These are phyloP conservation scores for Smittium mucronatum DNA, from an alignment of 371 early-diverging fungal genomes.

Conservation along the genomic window DNA sequence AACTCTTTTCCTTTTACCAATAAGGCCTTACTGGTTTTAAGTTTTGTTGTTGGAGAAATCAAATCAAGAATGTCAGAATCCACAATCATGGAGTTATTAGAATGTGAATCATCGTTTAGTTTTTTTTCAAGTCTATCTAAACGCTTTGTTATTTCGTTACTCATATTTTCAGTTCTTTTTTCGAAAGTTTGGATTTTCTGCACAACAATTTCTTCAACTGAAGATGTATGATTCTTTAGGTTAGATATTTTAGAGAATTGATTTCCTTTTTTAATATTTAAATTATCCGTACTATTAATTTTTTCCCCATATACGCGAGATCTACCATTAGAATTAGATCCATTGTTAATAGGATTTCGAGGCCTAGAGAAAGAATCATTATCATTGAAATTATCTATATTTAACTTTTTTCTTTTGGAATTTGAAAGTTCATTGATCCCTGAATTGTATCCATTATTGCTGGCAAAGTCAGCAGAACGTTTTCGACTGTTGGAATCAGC, in stretches of 20 bases:
- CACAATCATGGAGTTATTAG: slow-evolving; percentile 13
- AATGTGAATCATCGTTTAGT: slow-evolving; percentile 11
- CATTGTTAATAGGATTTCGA: background rate
- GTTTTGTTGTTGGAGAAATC: slow-evolving; percentile 37
- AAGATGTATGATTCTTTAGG: background rate
- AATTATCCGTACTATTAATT: background rate
- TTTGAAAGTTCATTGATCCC: background rate
- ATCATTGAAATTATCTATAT: background rate
- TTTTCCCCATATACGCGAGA: background rate
- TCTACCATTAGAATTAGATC: background rate
- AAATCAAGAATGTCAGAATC: slow-evolving; percentile 25
- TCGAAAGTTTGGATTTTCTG: slow-evolving; percentile 14
- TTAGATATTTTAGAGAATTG: background rate
- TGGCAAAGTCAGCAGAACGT: background rate
- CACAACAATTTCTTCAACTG: slow-evolving; percentile 12
- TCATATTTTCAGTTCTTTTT: slow-evolving; percentile 12
- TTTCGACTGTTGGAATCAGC: background rate
- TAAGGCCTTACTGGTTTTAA: slow-evolving; percentile 37
- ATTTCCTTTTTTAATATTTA: background rate
- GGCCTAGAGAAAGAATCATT: background rate
- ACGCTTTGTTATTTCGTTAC: slow-evolving; percentile 26
- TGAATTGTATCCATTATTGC: background rate
- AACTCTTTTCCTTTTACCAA: slow-evolving; percentile 31
- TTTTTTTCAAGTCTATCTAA: slow-evolving; percentile 27
- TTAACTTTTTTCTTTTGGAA: background rate